phyloP scores from a whole-genome alignment of 306 rosid species.

The Elaeagnus macrophylla region DNA sequence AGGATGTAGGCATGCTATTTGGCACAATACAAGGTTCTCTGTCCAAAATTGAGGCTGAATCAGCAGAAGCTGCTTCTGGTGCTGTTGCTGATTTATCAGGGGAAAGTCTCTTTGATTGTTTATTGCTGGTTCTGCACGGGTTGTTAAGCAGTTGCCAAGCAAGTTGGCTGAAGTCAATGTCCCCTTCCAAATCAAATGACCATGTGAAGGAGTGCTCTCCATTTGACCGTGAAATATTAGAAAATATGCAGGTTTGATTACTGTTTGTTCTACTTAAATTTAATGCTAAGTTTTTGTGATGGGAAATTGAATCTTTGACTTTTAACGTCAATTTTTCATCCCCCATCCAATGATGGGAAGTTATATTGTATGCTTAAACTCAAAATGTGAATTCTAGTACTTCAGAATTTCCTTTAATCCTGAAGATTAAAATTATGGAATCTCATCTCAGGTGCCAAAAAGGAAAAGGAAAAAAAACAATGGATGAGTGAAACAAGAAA shows the following conservation, averaged over 20 bases:
- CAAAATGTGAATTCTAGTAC: too few species aligned
- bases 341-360: background rate
- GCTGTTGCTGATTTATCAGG: constrained; percentile 39
- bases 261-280: constrained; percentile 10
- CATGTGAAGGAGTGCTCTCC: constrained; percentile 34
- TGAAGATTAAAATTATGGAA: too few species aligned
- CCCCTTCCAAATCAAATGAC: constrained; percentile 45
- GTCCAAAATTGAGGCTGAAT: constrained; percentile 51
- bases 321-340: background rate
- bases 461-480: too few species aligned
- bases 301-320: background rate
- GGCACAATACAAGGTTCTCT: constrained; percentile 26
- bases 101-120: constrained; percentile 62
- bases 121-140: constrained; percentile 72
- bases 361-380: too few species aligned
- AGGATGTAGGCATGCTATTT: constrained; percentile 40
- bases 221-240: constrained; percentile 62
- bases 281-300: constrained; percentile 2
- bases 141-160: constrained; percentile 70
- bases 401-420: too few species aligned
- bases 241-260: constrained; percentile 68
- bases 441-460: too few species aligned
- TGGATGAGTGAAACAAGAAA: too few species aligned
- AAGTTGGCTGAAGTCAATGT: constrained; percentile 59
- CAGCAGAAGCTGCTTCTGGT: constrained; percentile 47